Percentiles rank a stretch among this genome's conserved stretches.
These are phyloP conservation scores for Pythium graminicola DNA, from an alignment of 352 stramenopile genomes.

Conservation along the genomic window DNA sequence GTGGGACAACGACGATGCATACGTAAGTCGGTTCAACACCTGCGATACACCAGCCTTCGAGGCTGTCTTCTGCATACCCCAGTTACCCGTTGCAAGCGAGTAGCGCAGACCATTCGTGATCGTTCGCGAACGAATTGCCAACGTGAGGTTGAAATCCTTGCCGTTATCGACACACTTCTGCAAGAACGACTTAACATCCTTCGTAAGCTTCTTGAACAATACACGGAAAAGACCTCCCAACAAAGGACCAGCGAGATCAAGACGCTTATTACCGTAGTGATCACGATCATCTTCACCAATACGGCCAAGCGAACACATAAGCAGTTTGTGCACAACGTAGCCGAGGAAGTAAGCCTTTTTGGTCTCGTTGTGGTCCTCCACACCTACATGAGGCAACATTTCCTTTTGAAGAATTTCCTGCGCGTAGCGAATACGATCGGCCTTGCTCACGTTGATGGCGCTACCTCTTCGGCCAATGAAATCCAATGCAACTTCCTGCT, in stretches of 20 bases:
- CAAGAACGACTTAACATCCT: slow-evolving; percentile 95
- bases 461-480: slow-evolving; percentile 97
- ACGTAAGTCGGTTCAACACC: slow-evolving; percentile 99
- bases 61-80: slow-evolving; percentile 91
- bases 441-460: slow-evolving; percentile 94
- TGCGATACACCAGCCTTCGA: slow-evolving; percentile 98
- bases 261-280: slow-evolving; percentile 99
- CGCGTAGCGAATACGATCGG: slow-evolving; percentile 98
- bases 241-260: slow-evolving; percentile 98
- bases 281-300: slow-evolving; percentile 98
- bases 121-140: slow-evolving; percentile 96
- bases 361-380: slow-evolving; percentile 97
- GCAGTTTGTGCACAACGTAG: slow-evolving; percentile 99
- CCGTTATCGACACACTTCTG: slow-evolving; percentile 89
- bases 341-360: slow-evolving; percentile 97
- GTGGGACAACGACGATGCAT: slow-evolving; percentile 97
- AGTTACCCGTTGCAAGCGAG: slow-evolving; percentile 99
- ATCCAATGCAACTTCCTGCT: slow-evolving; percentile 96
- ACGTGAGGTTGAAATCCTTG: slow-evolving; percentile 96
- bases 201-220: slow-evolving; percentile 98
- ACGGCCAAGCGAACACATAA: slow-evolving; percentile 97
- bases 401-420: slow-evolving; percentile 99
- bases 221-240: slow-evolving; percentile 97
- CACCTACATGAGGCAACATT: slow-evolving; percentile 98
- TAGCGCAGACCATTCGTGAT: slow-evolving; percentile 99